A percentile compares a stretch with the other conserved stretches of the same genome.
These are phyloP conservation scores for Glycine tomentella DNA, from an alignment of 306 rosid species.

Conservation along the genomic window DNA sequence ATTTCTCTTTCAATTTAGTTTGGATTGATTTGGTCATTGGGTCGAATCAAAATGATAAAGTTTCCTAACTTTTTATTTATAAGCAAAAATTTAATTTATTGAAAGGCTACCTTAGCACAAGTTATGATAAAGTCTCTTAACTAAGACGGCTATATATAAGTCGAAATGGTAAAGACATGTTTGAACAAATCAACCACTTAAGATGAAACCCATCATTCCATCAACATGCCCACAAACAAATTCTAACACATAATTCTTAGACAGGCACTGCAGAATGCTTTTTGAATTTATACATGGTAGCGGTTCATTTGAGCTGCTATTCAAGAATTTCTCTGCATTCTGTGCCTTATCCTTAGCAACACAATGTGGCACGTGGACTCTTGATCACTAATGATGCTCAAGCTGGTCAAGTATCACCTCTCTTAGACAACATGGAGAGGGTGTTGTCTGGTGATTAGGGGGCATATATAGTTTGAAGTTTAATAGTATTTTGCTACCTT, in stretches of 20 bases:
- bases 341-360: not conserved
- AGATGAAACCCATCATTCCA: not conserved
- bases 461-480: constrained; percentile 20
- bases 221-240: not conserved
- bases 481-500: constrained; percentile 22
- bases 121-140: too few relatives aligned
- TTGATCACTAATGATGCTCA: not conserved
- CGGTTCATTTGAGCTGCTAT: not conserved
- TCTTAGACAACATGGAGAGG: constrained; percentile 1
- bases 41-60: too few relatives aligned
- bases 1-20: not conserved
- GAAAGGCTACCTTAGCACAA: too few relatives aligned
- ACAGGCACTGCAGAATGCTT: not conserved
- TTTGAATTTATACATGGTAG: not conserved
- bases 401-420: not conserved
- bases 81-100: too few relatives aligned
- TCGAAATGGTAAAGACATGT: not conserved
- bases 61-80: too few relatives aligned
- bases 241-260: not conserved
- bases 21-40: not conserved
- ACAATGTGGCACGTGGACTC: not conserved
- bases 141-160: not conserved
- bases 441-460: constrained; percentile 47
- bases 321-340: not conserved
- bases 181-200: not conserved